These are phyloP conservation scores for Stagonosporopsis rhizophila DNA, from an alignment of 2,329 filamentous ascomycete species.

Conservation along the genomic window DNA sequence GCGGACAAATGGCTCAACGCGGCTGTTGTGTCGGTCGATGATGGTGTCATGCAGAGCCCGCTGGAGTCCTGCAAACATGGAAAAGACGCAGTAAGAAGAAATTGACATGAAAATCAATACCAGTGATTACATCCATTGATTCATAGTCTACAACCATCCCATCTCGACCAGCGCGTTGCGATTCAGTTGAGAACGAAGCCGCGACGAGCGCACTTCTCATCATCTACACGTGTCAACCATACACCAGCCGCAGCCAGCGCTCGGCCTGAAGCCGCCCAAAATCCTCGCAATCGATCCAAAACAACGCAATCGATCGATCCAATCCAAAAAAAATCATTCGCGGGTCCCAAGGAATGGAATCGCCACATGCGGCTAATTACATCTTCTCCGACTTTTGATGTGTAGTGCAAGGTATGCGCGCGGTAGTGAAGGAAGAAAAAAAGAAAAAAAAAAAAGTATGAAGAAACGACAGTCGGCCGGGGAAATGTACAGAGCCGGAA, in stretches of 20 bases:
- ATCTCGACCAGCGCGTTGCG: slow-evolving; percentile 22
- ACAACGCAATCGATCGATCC: background rate
- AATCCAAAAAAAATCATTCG: slow-evolving; percentile 12
- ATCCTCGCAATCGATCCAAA: slow-evolving; percentile 9
- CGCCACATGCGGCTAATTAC: slow-evolving; percentile 36
- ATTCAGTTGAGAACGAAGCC: slow-evolving; percentile 17
- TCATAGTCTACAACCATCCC: slow-evolving; percentile 21
- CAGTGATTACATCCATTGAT: slow-evolving; percentile 17
- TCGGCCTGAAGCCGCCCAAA: background rate
- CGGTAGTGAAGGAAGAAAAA: slow-evolving; percentile 10
- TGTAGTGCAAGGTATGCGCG: slow-evolving; percentile 31
- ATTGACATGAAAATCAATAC: too few species aligned
- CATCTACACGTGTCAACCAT: slow-evolving; percentile 16
- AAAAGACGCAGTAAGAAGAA: background rate
- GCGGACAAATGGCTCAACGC: background rate
- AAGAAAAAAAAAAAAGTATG: slow-evolving; percentile 13
- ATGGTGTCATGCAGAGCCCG: too few species aligned
- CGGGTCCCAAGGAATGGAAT: slow-evolving; percentile 8
- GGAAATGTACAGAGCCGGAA: slow-evolving; percentile 20
- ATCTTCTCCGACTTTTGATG: slow-evolving; percentile 33
- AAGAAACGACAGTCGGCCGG: slow-evolving; percentile 22
- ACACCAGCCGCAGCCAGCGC: slow-evolving; percentile 10
- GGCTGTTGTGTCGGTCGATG: too few species aligned
- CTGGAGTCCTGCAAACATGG: background rate
- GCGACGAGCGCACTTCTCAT: slow-evolving; percentile 12